Evolutionary conservation across 2,329 filamentous ascomycete species (phyloP).

Genomic region (Aspergillus intermedius): DNA sequence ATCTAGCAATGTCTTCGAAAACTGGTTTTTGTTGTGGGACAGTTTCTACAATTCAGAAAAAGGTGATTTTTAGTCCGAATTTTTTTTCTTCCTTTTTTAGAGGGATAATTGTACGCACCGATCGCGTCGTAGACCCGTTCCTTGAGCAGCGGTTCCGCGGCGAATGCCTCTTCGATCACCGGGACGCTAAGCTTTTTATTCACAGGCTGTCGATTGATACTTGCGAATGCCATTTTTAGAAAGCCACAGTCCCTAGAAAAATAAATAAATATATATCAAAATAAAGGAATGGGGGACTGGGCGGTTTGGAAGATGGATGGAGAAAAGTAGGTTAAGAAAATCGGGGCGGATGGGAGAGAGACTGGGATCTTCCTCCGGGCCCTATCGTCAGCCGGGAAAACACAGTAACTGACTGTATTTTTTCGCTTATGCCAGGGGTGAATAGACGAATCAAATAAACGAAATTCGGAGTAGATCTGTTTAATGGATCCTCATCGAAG

Average conservation of each 20-base stretch:
- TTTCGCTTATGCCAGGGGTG: background rate
- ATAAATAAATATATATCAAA: constrained; percentile 4
- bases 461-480: too few species aligned
- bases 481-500: too few species aligned
- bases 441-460: background rate
- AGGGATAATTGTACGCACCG: constrained; percentile 24
- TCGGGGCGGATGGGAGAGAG: constrained; percentile 8
- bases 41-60: constrained; percentile 18
- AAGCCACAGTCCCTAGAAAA: constrained; percentile 13
- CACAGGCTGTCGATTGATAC: constrained; percentile 22
- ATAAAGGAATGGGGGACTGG: background rate
- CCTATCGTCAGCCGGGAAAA: constrained; percentile 1
- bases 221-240: constrained; percentile 32
- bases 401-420: background rate
- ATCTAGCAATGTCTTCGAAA: constrained; percentile 46
- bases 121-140: constrained; percentile 40
- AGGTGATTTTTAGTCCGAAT: background rate
- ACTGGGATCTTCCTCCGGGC: constrained; percentile 16
- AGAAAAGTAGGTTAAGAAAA: constrained; percentile 7
- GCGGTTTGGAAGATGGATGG: constrained; percentile 2
- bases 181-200: constrained; percentile 15
- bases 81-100: constrained; percentile 1
- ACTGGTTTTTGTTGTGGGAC: constrained; percentile 35
- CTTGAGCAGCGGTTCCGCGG: constrained; percentile 31
- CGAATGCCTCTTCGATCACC: constrained; percentile 37